phyloP scores from a whole-genome alignment of 2,329 filamentous ascomycete genomes.

The Akanthomyces uredinophilus region DNA sequence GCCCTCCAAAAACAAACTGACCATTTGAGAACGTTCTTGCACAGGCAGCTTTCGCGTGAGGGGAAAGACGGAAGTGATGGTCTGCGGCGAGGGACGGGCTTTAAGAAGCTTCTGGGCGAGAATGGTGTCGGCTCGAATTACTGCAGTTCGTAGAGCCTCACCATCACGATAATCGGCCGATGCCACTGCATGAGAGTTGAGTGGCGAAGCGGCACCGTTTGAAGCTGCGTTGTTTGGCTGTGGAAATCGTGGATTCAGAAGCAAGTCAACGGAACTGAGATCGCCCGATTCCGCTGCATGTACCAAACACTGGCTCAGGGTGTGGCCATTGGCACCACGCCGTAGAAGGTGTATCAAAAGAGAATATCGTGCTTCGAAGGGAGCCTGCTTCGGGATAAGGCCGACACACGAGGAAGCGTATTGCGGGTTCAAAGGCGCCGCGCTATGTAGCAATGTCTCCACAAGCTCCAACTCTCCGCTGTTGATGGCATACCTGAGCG shows the following conservation, averaged over 20 bases:
- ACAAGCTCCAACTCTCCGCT: constrained; percentile 41
- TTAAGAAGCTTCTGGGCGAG: constrained; percentile 44
- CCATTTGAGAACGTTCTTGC: constrained; percentile 42
- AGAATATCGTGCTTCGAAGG: constrained; percentile 39
- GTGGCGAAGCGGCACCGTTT: constrained; percentile 28
- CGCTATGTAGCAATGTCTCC: constrained; percentile 41
- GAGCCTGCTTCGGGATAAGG: constrained; percentile 42
- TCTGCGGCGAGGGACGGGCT: constrained; percentile 42
- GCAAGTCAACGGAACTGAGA: constrained; percentile 40
- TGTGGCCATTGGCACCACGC: constrained; percentile 44
- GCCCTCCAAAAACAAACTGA: constrained; percentile 44
- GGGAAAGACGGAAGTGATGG: constrained; percentile 45
- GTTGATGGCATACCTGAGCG: constrained; percentile 10
- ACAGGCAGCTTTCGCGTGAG: constrained; percentile 38
- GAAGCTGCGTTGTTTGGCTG: constrained; percentile 18
- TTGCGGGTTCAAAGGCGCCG: constrained; percentile 36
- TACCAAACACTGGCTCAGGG: constrained; percentile 46
- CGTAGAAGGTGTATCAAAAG: constrained; percentile 43
- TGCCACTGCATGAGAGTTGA: constrained; percentile 40
- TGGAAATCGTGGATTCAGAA: constrained; percentile 45
- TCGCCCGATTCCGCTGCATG: constrained; percentile 46
- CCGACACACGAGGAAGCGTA: constrained; percentile 47
- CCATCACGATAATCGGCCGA: constrained; percentile 49
- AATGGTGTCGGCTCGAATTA: constrained; percentile 38
- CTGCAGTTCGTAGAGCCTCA: constrained; percentile 44